Conservation (phyloP, 495 filamentous ascomycete species). For the Zalerion maritima region DNA sequence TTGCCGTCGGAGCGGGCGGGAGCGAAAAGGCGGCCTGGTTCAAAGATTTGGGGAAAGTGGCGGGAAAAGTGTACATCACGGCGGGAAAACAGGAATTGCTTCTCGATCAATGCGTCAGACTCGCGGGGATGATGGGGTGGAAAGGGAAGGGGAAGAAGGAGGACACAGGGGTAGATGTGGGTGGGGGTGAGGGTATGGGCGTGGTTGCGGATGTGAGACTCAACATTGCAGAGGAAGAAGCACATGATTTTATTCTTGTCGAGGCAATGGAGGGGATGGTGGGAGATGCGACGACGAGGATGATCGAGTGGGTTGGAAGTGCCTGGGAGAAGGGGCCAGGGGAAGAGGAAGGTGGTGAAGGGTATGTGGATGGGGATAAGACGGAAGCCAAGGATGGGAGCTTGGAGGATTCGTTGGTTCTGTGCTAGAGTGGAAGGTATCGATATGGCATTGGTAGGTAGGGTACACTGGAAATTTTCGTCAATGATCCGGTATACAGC, state of each 20-base stretch:
- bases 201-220: constrained; percentile 6
- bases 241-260: constrained; percentile 14
- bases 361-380: no score
- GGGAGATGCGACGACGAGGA: constrained; percentile 11
- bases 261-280: constrained; percentile 7
- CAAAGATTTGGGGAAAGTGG: constrained; percentile 7
- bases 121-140: constrained; percentile 5
- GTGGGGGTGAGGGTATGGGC: no score
- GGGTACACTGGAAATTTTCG: no score
- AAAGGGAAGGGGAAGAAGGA: no score
- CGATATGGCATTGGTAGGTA: no score
- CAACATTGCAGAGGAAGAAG: constrained; percentile 7
- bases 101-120: constrained; percentile 8
- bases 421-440: no score
- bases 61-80: constrained; percentile 10
- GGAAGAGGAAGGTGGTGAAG: background rate
- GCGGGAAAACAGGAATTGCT: constrained; percentile 13
- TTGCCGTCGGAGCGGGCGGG: no score
- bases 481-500: no score
- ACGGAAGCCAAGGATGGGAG: no score
- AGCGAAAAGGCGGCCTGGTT: constrained; percentile 15
- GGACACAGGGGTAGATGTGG: no score
- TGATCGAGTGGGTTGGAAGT: constrained; percentile 10
- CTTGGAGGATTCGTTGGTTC: no score
- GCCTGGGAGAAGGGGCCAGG: constrained; percentile 4